phyloP scores from a whole-genome alignment of 1,139 yeast genomes.

The Pichia sp. region DNA sequence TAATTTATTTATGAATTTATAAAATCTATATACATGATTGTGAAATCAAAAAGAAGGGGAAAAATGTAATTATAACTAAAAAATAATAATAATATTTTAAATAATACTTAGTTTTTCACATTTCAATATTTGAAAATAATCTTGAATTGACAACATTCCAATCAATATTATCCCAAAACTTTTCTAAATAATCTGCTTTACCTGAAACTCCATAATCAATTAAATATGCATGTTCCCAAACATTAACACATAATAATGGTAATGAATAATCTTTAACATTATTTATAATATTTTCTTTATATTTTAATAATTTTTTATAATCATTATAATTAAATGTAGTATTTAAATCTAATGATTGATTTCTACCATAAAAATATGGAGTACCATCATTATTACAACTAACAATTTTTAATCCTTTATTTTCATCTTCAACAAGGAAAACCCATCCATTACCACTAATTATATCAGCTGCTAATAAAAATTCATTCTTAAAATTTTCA shows the following conservation, averaged over 20 bases:
- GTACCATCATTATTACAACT: slow-evolving; percentile 83
- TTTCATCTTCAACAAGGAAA: slow-evolving; percentile 69
- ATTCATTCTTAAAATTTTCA: slow-evolving; percentile 49
- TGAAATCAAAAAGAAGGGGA: too few species aligned
- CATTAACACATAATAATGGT: slow-evolving; percentile 72
- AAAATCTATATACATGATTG: too few species aligned
- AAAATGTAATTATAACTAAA: too few species aligned
- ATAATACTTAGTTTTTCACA: too few species aligned
- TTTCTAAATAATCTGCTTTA: slow-evolving; percentile 64
- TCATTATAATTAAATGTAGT: slow-evolving; percentile 56
- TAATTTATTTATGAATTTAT: too few species aligned
- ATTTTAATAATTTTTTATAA: slow-evolving; percentile 40
- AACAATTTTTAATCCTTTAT: slow-evolving; percentile 59
- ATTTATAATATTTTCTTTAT: slow-evolving; percentile 40
- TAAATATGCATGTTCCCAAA: slow-evolving; percentile 86
- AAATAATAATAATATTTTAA: too few species aligned
- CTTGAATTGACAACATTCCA: slow-evolving; percentile 82
- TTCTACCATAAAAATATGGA: slow-evolving; percentile 74
- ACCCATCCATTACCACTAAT: slow-evolving; percentile 80
- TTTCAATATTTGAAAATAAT: slow-evolving; percentile 30
- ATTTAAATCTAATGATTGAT: slow-evolving; percentile 72
- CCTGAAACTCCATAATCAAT: slow-evolving; percentile 80
- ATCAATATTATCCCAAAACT: slow-evolving; percentile 72
- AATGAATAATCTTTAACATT: slow-evolving; percentile 60
- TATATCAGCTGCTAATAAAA: slow-evolving; percentile 50